Evolutionary conservation across 2,329 filamentous ascomycete species (phyloP).

Genomic region (Cryphonectria naterciae): DNA sequence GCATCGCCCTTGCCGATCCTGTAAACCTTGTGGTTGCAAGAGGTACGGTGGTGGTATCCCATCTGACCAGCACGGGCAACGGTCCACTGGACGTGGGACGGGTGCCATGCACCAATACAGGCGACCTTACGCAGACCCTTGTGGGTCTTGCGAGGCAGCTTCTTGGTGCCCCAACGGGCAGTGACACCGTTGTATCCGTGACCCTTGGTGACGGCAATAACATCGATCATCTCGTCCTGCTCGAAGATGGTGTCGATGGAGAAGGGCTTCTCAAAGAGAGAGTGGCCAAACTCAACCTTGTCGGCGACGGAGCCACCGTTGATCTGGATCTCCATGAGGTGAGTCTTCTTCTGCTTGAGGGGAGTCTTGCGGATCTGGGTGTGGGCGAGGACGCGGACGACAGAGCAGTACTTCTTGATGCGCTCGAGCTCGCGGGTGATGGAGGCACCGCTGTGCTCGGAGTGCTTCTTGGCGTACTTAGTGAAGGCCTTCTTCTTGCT

Average conservation of each 20-base stretch:
- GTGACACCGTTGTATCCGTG: conserved; percentile 99
- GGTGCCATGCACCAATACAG: conserved; percentile 99
- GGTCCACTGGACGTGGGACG: conserved; percentile 99
- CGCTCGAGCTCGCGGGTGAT: conserved; percentile 98
- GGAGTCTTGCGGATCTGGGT: conserved; percentile 99
- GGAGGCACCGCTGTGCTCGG: conserved; percentile 85
- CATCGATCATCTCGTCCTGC: conserved; percentile 99
- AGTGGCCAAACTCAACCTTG: conserved; percentile 95
- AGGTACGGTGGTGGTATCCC: conserved; percentile 99
- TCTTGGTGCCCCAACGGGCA: conserved; percentile 99
- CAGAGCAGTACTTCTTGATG: conserved; percentile 99
- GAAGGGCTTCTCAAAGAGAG: conserved; percentile 99
- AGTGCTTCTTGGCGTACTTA: conserved; percentile 99
- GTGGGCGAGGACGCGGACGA: conserved; percentile 98
- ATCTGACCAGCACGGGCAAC: conserved; percentile 99
- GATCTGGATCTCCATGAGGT: conserved; percentile 99
- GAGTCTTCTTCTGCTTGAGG: conserved; percentile 99
- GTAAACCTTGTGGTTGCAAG: conserved; percentile 99
- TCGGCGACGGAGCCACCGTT: conserved; percentile 95
- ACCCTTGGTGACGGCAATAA: conserved; percentile 99
- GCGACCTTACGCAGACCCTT: conserved; percentile 99
- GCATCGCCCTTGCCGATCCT: conserved; percentile 92
- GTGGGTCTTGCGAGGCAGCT: conserved; percentile 99
- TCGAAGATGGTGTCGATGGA: conserved; percentile 94
- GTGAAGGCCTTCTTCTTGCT: conserved; percentile 99